Base-by-base conservation (phyloP, 257 asterid species). In the Nicotiana obtusifolia region DNA sequence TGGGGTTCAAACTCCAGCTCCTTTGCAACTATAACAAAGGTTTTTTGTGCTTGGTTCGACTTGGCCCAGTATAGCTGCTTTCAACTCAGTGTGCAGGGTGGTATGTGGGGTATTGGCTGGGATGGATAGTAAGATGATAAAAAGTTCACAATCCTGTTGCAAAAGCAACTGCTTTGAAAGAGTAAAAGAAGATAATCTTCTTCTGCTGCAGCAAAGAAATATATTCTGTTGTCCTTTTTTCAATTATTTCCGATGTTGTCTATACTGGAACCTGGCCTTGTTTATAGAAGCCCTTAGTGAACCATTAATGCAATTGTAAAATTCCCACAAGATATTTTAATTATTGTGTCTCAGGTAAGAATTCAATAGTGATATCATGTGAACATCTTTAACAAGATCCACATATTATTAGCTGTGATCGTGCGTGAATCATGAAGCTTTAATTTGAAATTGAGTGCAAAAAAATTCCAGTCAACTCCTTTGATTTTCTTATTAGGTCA, bases 381-480 rank as follows among this genome's bases (percentile, higher is more conserved):
- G 15, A 33, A 17, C 17, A 4, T 66, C 52, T 37, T 66, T 33
- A 19, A 67, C 30, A 19, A 10, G 30, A 69, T 69, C 31, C 31
- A 11, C 19, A 37, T 10, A 33, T 30, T 33, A 4, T 61, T 61
- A 22, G 1, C 33, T 10, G 33, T 10, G 37, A 69, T 41, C 37
- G 3, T 69, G 57, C 77, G 20, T 69, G 77, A n/a, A 69, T 69
- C 77, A 69, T 35, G 77, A n/a, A 69, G 16, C 33, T n/a, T 69
- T 20, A 69, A 10, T 69, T 69, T n/a, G 41, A 19, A 37, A 37
- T 69, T 69, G 77, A 37, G 37, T 69, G 77, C 17, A 26, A n/a
- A 69, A 37, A 69, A 1, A 0, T 69, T 37, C 10, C 57, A 41
- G 7, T 5, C 17, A 20, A 41, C 3, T 69, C 19, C 77, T 37